Base-by-base conservation (phyloP, 148 eudicot genomes). In the Nyssa sinensis region DNA sequence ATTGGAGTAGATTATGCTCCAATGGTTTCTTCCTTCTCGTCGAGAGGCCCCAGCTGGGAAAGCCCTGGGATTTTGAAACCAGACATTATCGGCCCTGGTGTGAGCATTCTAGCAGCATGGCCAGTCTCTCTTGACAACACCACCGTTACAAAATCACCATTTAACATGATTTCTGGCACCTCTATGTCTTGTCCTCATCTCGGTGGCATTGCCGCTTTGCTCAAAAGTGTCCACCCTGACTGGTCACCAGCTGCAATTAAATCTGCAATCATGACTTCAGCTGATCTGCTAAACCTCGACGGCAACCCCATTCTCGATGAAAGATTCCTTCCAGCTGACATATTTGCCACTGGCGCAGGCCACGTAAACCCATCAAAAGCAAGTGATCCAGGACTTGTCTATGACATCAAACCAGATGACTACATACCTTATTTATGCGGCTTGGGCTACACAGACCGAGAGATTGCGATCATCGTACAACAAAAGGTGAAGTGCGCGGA, bases 221-320 rank as follows among this genome's bases (percentile, higher is more conserved):
- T 84, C 64, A 84, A 81, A 69, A 78, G 79, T 67, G 69, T 75
- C 24, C 87, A 84, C 31, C 87, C 87, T 27, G 64, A 71, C 59
- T 84, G 84, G 87, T 84, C 87, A 1, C 82, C 84, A 0, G 87
- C 87, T 7, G 87, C 78, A 2, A 82, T 82, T n/a, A 82, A 82
- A 33, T 82, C 85, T 0, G 85, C 85, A 0, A 82, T 82, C 74
- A 82, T 82, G 82, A 82, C 85, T 7, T 79, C 85, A 0, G 82
- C 82, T 44, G 80, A 82, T 63, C 29, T 33, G 12, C 39, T 63
- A n/a, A 79, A 79, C 64, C 77, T 68, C 11, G 73, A 64, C 4
- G 17, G 35, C 1, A 19, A 64, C 4, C 80, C 74, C 3, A 79
- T 83, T 39, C 62, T 59, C 39, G 81, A 80, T 62, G 83, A 79